Base-by-base conservation (phyloP, 495 filamentous ascomycete species). In the Penicillium diatomitis region DNA sequence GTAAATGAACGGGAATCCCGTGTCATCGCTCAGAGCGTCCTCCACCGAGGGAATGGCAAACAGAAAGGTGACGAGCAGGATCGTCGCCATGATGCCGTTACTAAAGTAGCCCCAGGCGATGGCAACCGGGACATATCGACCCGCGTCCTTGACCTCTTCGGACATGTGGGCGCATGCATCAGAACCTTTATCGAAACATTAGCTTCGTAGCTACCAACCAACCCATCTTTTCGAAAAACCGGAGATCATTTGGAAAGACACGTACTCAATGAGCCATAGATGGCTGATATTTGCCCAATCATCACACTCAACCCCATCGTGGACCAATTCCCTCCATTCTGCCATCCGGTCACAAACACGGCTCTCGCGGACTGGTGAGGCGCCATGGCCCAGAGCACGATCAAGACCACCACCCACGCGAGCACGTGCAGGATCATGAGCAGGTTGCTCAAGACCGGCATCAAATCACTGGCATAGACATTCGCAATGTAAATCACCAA, bases 321-420 rank as follows among this genome's bases (percentile, higher is more conserved):
- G 9, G 61, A 51, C 76, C 74, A 81, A 4, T 67, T 63, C 8
- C 76, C 77, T 7, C 58, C 56, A 51, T 78, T 74, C 3, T 62
- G 34, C 51, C 74, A 77, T 0, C 67, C 60, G 2, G 70, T 68
- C 9, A 49, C 36, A 41, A 77, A 79, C 11, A 79, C 71, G 4
- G 56, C 59, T 11, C 68, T 58, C 2, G 73, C 62, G 0, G 58
- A 41, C 7, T 57, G 52, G 5, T 65, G 67, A 3, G 68, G 66
- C 20, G 64, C 63, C 48, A 77, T 62, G 5, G 66, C 67, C 50
- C 68, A 71, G 29, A 82, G 54, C 0, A 65, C 49, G 32, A 63
- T 53, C 39, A 68, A 44, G 8, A 64, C 51, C 27, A 65, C 55
- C 1, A 62, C 55, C 51, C 71, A 76, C 4, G 65, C 68, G n/a